Percentiles rank a stretch among this genome's conserved stretches.
These are phyloP conservation scores for Apiotrichum mycotoxinovorans DNA, from an alignment of 1,284 basidiomycete species.

Conservation along the genomic window DNA sequence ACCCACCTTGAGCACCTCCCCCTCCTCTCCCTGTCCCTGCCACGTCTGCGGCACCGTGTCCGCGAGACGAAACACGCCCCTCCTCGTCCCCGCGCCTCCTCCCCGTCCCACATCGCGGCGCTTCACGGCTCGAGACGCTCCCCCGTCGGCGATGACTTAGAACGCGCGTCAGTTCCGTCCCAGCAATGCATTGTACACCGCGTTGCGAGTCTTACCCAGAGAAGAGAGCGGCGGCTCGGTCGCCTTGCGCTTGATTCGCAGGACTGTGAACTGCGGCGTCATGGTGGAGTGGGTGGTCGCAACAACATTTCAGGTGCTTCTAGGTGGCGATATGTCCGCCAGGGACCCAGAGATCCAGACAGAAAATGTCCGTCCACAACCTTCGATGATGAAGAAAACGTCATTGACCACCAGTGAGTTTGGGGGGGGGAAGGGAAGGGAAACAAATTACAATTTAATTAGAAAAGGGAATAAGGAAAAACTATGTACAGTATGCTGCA, in stretches of 20 bases:
- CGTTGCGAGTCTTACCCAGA: conserved; percentile 38
- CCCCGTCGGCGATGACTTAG: conserved; percentile 44
- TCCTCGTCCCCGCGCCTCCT: too few species aligned
- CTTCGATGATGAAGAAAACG: too few species aligned
- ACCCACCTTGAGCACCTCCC: conserved; percentile 41
- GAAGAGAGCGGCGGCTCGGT: conserved; percentile 48
- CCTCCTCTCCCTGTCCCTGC: conserved; percentile 43
- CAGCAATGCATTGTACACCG: too few species aligned
- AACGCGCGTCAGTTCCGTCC: not conserved
- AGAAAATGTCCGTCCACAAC: too few species aligned
- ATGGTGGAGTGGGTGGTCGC: not conserved
- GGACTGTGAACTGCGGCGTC: conserved; percentile 36
- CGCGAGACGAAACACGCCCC: conserved; percentile 49
- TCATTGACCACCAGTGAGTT: too few species aligned
- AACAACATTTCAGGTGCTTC: too few species aligned
- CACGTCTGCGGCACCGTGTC: conserved; percentile 50
- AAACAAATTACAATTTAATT: too few species aligned
- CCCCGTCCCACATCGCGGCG: conserved; percentile 29
- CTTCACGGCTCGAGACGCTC: conserved; percentile 23
- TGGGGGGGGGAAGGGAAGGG: too few species aligned
- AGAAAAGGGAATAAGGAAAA: too few species aligned
- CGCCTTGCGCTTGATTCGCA: conserved; percentile 51
- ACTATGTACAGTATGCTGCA: too few species aligned
- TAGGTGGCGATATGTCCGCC: too few species aligned
- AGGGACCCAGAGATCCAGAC: too few species aligned